phyloP scores from a whole-genome alignment of 176 grass and related monocot species.

The Guadua angustifolia region DNA sequence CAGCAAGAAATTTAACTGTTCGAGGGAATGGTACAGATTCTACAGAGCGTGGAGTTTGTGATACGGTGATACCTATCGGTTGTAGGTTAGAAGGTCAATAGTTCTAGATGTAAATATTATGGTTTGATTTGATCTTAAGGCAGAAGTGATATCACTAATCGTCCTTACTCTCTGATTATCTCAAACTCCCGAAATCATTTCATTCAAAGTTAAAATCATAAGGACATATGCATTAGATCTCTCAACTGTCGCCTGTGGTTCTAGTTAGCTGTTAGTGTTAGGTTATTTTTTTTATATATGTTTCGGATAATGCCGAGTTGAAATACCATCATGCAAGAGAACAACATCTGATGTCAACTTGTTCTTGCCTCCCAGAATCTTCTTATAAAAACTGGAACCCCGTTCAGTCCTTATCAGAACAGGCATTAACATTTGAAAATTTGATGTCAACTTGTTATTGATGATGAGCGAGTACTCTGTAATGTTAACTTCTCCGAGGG shows the following conservation, averaged over 20 bases:
- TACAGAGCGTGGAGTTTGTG: not conserved
- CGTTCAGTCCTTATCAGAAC: not conserved
- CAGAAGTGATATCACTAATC: not conserved
- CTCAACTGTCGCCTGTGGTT: not conserved
- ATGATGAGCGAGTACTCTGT: not conserved
- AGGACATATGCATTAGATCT: not conserved
- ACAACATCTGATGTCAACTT: not conserved
- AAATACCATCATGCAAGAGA: not conserved
- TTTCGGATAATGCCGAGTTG: not conserved
- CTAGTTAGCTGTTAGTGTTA: not conserved
- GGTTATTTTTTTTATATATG: not conserved
- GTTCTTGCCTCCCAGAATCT: not conserved
- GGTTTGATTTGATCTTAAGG: not conserved
- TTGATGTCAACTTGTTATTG: no score
- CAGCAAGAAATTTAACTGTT: not conserved
- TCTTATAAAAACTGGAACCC: not conserved
- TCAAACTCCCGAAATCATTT: not conserved
- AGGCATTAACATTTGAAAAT: not conserved
- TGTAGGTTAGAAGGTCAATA: not conserved
- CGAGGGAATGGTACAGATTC: not conserved
- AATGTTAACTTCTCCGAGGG: not conserved
- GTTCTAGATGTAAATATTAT: not conserved
- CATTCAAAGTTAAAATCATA: not conserved
- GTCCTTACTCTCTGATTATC: not conserved
- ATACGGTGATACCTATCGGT: not conserved